phyloP scores from a whole-genome alignment of 2,329 filamentous ascomycete genomes.

The Davidsoniella australis region DNA sequence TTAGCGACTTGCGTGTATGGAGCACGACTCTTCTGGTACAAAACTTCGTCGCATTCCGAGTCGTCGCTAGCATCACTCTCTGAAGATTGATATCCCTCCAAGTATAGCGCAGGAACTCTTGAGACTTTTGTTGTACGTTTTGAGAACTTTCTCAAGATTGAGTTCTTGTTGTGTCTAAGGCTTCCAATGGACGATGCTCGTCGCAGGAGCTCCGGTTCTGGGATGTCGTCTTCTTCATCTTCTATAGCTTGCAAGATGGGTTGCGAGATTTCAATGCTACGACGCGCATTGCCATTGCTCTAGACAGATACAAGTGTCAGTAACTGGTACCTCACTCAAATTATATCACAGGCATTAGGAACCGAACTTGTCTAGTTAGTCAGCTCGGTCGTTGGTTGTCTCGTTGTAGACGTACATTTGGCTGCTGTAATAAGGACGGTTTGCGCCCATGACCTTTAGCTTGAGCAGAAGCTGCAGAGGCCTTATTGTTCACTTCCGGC shows the following conservation, averaged over 20 bases:
- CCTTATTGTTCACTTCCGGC: constrained; percentile 39
- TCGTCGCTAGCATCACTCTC: constrained; percentile 14
- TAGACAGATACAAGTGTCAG: background rate
- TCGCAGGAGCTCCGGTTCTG: constrained; percentile 45
- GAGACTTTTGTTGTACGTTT: constrained; percentile 7
- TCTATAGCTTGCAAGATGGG: constrained; percentile 14
- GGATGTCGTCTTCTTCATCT: constrained; percentile 39
- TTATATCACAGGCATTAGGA: too few relatives aligned
- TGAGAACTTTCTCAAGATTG: background rate
- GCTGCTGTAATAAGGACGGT: constrained; percentile 51
- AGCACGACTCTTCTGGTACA: constrained; percentile 21
- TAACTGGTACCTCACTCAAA: too few relatives aligned
- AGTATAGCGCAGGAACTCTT: constrained; percentile 6
- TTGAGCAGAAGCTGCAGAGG: constrained; percentile 16
- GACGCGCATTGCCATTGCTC: background rate
- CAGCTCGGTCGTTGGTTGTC: too few relatives aligned
- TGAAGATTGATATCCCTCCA: constrained; percentile 6
- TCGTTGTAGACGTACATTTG: constrained; percentile 33
- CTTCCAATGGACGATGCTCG: constrained; percentile 45
- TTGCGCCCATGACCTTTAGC: constrained; percentile 37
- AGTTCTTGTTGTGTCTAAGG: constrained; percentile 1
- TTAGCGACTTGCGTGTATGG: constrained; percentile 32
- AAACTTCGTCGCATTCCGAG: constrained; percentile 44
- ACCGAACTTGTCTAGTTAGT: too few relatives aligned
- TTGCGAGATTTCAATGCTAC: constrained; percentile 5